Evolutionary conservation across 768 basidiomycete species (phyloP).

Genomic region (Paxillus rubicundulus): DNA sequence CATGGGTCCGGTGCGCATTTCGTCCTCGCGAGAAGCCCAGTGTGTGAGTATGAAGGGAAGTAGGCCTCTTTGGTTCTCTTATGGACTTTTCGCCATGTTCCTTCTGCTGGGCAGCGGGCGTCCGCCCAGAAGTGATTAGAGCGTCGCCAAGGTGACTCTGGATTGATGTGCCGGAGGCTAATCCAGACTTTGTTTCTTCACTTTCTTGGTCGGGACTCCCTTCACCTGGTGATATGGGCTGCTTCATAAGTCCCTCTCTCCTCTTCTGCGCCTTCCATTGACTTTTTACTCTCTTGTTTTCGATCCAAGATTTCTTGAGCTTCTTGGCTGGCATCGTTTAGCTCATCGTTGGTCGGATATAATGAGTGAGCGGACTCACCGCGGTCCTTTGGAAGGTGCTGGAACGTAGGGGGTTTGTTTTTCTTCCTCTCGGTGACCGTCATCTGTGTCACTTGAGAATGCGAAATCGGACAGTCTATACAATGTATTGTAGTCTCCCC

Average conservation of each 20-base stretch:
- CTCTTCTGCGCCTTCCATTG: conserved; percentile 76
- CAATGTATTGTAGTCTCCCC: not conserved
- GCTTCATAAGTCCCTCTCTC: conserved; percentile 36
- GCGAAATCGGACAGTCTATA: not conserved
- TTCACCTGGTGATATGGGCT: conserved; percentile 2
- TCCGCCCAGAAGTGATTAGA: not conserved
- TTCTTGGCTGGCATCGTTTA: conserved; percentile 57
- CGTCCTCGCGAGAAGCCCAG: conserved; percentile 27
- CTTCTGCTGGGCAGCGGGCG: not conserved
- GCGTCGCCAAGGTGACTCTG: not conserved
- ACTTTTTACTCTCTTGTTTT: conserved; percentile 71
- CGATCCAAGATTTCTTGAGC: conserved; percentile 78
- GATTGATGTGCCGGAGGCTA: not conserved
- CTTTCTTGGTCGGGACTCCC: not conserved
- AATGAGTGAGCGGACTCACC: conserved; percentile 42
- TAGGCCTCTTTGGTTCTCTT: conserved; percentile 55
- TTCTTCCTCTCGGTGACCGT: conserved; percentile 11
- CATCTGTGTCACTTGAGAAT: not conserved
- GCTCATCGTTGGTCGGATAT: not conserved
- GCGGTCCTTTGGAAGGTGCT: conserved; percentile 58
- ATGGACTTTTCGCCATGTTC: conserved; percentile 33
- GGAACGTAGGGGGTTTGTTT: conserved; percentile 69
- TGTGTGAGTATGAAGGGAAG: conserved; percentile 58
- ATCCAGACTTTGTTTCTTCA: not conserved
- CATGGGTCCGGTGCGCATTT: conserved; percentile 15